Conservation (phyloP, 345 rosid species). For the Sisymbrium irio region DNA sequence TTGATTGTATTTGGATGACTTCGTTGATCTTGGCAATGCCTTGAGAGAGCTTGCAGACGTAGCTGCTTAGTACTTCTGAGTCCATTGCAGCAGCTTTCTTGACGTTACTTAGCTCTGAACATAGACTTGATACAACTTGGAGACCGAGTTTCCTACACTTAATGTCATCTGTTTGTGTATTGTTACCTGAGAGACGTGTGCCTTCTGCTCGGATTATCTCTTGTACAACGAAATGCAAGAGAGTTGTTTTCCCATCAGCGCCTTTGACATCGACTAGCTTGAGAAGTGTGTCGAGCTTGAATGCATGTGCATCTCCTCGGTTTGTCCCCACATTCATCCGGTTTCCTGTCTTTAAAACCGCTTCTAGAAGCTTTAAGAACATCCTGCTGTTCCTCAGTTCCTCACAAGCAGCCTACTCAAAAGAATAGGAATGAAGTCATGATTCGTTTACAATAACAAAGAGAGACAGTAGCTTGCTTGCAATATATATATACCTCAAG, state of each 20-base stretch:
- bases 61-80: slow-evolving; percentile 78
- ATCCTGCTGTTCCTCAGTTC: slow-evolving; percentile 84
- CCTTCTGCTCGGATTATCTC: slow-evolving; percentile 95
- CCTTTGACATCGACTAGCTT: slow-evolving; percentile 96
- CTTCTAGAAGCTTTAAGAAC: slow-evolving; percentile 93
- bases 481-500: slow-evolving; percentile 76
- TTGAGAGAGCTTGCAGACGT: slow-evolving; percentile 75
- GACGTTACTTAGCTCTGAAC: slow-evolving; percentile 73
- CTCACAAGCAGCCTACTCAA: slow-evolving; percentile 83
- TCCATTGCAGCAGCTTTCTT: slow-evolving; percentile 99
- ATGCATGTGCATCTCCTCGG: slow-evolving; percentile 97
- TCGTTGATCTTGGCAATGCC: slow-evolving; percentile 65
- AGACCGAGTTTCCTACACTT: slow-evolving; percentile 87
- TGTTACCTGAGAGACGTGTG: slow-evolving; percentile 62
- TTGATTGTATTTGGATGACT: slow-evolving; percentile 42
- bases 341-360: slow-evolving; percentile 97
- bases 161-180: slow-evolving; percentile 58
- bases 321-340: slow-evolving; percentile 98
- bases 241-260: slow-evolving; percentile 94
- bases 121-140: slow-evolving; percentile 84
- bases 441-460: background rate
- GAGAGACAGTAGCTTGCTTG: background rate
- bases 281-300: slow-evolving; percentile 96
- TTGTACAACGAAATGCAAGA: slow-evolving; percentile 93
- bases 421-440: background rate